These are phyloP conservation scores for Penicillium brasilianum DNA, from an alignment of 2,329 filamentous ascomycete genomes.

Conservation along the genomic window DNA sequence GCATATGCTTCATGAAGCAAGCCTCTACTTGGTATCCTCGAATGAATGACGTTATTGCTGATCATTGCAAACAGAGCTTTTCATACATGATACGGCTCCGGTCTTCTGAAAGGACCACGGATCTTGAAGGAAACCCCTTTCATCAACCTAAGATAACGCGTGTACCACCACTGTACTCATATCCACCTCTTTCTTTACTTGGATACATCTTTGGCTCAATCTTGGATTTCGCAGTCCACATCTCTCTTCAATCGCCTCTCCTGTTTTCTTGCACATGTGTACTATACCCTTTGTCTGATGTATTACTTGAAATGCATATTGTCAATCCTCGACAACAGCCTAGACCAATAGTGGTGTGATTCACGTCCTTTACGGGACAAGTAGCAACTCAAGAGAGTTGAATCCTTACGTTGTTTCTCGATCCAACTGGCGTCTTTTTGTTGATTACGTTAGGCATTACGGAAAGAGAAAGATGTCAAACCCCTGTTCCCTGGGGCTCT, in stretches of 20 bases:
- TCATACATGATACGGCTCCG: background rate
- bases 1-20: background rate
- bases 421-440: too few relatives aligned
- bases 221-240: background rate
- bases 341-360: background rate
- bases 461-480: too few relatives aligned
- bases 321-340: background rate
- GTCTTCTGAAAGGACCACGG: too few relatives aligned
- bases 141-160: background rate
- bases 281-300: conserved; percentile 7
- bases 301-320: conserved; percentile 11
- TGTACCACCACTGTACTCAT: background rate
- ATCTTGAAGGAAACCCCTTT: background rate
- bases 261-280: conserved; percentile 1
- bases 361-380: too few relatives aligned
- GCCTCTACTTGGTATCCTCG: background rate
- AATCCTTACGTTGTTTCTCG: background rate
- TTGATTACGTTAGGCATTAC: too few relatives aligned
- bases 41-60: background rate
- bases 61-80: background rate
- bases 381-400: background rate
- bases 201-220: background rate
- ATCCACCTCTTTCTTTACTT: background rate
- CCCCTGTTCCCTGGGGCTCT: background rate
- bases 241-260: background rate